Conservation (phyloP, 2,329 filamentous ascomycete species). For the Colletotrichum scovillei region DNA sequence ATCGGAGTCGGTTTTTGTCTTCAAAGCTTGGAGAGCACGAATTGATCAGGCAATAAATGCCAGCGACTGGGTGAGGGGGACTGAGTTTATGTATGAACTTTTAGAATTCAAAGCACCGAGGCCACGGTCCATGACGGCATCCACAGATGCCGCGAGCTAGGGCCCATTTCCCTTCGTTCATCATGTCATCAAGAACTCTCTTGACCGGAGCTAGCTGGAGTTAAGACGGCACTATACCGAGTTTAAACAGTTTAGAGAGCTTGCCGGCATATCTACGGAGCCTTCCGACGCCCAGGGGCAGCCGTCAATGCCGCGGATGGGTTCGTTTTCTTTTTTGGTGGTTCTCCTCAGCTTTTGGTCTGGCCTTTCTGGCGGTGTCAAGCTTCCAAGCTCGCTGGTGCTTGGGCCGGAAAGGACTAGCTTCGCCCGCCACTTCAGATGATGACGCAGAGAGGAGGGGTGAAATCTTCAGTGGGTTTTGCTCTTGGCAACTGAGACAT, state of each 20-base stretch:
- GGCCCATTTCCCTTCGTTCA: neutral
- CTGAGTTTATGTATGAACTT: constrained; percentile 7
- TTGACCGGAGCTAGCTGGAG: constrained; percentile 26
- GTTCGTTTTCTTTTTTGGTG: neutral
- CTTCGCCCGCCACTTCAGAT: neutral
- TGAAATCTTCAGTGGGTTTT: neutral
- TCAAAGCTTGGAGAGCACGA: neutral
- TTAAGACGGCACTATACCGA: constrained; percentile 23
- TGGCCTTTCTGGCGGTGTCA: neutral
- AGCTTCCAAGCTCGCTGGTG: neutral
- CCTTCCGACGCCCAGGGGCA: neutral
- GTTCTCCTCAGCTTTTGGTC: neutral
- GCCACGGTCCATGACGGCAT: constrained; percentile 29
- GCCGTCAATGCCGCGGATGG: constrained; percentile 13
- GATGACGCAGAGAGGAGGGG: constrained; percentile 22
- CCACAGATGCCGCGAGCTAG: neutral
- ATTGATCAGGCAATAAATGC: no score
- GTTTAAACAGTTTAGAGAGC: neutral
- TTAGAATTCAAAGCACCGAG: neutral
- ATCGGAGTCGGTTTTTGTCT: neutral
- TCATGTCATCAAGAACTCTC: constrained; percentile 21
- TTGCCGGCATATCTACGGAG: neutral
- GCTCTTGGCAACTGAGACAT: neutral
- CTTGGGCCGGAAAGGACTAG: neutral
- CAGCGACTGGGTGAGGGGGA: neutral